These are phyloP conservation scores for Penicillium sp. DNA, from an alignment of 2,329 filamentous ascomycete genomes.

Conservation along the genomic window DNA sequence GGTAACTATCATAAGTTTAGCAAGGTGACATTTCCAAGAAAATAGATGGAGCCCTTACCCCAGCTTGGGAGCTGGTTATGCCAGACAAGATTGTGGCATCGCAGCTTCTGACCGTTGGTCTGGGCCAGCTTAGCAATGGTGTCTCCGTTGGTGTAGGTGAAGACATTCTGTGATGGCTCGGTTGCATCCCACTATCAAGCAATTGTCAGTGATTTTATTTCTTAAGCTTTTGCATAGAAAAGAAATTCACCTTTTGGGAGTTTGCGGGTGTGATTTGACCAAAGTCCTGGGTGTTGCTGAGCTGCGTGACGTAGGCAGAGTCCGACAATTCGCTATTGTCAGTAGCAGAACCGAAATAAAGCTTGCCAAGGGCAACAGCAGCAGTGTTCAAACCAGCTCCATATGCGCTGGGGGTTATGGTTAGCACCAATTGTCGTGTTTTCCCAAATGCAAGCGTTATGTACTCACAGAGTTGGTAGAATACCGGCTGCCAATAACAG, in stretches of 20 bases:
- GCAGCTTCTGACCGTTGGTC: constrained; percentile 55
- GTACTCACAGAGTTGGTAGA: constrained; percentile 33
- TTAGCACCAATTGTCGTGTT: neutral
- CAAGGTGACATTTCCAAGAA: constrained; percentile 39
- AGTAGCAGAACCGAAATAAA: constrained; percentile 65
- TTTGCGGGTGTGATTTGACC: constrained; percentile 71
- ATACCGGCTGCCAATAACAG: constrained; percentile 31
- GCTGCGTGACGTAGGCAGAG: constrained; percentile 60
- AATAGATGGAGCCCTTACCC: constrained; percentile 58
- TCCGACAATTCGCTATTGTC: constrained; percentile 63
- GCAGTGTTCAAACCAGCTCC: constrained; percentile 37
- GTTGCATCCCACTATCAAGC: constrained; percentile 63
- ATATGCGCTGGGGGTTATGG: constrained; percentile 19
- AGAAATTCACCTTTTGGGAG: constrained; percentile 56
- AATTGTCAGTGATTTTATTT: neutral
- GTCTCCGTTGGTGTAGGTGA: constrained; percentile 66
- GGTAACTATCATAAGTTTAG: constrained; percentile 42
- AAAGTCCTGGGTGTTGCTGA: constrained; percentile 66
- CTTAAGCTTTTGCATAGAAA: too few relatives aligned
- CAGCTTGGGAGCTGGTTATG: constrained; percentile 56
- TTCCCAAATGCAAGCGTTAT: neutral
- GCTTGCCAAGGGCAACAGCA: constrained; percentile 61
- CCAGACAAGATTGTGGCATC: constrained; percentile 68
- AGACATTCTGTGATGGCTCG: constrained; percentile 62
- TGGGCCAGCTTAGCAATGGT: constrained; percentile 50